Percentiles rank a stretch among this genome's conserved stretches.
Conservation (phyloP, 768 basidiomycete genomes). For the Galerina marginata region DNA sequence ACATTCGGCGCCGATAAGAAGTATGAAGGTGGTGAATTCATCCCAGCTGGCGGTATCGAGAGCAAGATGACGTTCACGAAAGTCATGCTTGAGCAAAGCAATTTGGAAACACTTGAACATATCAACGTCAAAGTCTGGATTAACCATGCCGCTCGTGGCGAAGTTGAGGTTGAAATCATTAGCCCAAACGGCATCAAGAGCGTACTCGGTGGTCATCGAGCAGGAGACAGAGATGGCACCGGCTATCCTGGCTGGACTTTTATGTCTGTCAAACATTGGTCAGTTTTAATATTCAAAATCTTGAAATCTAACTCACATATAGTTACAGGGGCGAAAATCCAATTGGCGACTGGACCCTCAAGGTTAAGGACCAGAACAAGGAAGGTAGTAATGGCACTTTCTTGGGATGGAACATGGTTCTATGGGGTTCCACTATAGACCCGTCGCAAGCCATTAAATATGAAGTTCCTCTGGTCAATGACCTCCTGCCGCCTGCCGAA, state of each 20-base stretch:
- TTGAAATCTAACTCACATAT: slow-evolving; percentile 19
- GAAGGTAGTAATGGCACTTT: slow-evolving; percentile 64
- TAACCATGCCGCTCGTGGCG: slow-evolving; percentile 82
- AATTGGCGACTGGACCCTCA: slow-evolving; percentile 88
- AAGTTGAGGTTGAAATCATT: slow-evolving; percentile 88
- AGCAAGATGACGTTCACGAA: slow-evolving; percentile 71
- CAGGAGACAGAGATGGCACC: slow-evolving; percentile 61
- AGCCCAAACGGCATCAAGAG: slow-evolving; percentile 90
- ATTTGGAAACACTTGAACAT: slow-evolving; percentile 91
- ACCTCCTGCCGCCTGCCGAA: slow-evolving; percentile 52
- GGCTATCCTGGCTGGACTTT: slow-evolving; percentile 98
- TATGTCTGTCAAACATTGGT: slow-evolving; percentile 99
- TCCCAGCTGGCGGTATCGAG: slow-evolving; percentile 65
- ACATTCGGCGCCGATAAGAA: slow-evolving; percentile 56
- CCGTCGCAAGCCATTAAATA: slow-evolving; percentile 66
- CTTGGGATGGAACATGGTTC: slow-evolving; percentile 88
- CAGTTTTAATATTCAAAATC: slow-evolving; percentile 29
- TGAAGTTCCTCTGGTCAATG: slow-evolving; percentile 58
- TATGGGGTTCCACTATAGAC: slow-evolving; percentile 91
- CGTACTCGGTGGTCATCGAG: slow-evolving; percentile 76
- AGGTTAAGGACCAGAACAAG: slow-evolving; percentile 79
- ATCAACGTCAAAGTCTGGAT: slow-evolving; percentile 94
- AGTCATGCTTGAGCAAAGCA: slow-evolving; percentile 69
- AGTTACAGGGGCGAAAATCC: slow-evolving; percentile 87
- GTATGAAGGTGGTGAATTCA: slow-evolving; percentile 69